A percentile compares a stretch with the other conserved stretches of the same genome.
Conservation (phyloP, 805 yeast genomes). For the Grigorovia humatica region DNA sequence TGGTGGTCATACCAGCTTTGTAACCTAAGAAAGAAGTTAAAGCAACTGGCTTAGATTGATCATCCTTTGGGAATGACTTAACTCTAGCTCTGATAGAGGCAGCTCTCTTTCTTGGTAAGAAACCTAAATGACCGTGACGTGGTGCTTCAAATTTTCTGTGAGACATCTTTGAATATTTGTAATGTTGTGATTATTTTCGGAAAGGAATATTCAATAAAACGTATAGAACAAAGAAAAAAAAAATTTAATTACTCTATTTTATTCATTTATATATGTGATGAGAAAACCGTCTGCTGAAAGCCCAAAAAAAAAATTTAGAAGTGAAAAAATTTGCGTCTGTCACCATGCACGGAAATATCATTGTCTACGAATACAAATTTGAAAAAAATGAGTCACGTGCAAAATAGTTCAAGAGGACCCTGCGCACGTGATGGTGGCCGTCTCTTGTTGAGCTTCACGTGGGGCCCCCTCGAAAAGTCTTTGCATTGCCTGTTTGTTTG, state of each 20-base stretch:
- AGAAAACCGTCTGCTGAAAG: background rate
- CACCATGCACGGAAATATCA: background rate
- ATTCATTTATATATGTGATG: background rate
- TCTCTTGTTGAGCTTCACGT: no score
- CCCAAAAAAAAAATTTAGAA: no score
- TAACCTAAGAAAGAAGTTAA: slow-evolving; percentile 99
- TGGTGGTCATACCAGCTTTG: slow-evolving; percentile 99
- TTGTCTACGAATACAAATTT: background rate
- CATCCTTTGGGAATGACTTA: slow-evolving; percentile 99
- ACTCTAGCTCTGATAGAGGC: slow-evolving; percentile 97
- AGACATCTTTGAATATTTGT: slow-evolving; percentile 50
- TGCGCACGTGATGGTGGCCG: background rate
- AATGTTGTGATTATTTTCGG: background rate
- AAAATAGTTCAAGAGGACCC: no score
- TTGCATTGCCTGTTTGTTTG: background rate
- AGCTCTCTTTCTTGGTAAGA: slow-evolving; percentile 99
- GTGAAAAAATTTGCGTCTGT: background rate
- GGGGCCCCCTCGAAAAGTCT: no score
- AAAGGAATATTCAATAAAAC: background rate
- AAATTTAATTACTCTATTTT: no score
- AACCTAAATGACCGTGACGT: slow-evolving; percentile 99
- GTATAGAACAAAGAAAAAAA: background rate
- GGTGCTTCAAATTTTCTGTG: slow-evolving; percentile 99
- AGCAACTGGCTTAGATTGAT: slow-evolving; percentile 94
- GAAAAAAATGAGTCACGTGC: background rate